Base-by-base conservation (phyloP, 306 rosid genomes). In the Luffa aegyptiaca region DNA sequence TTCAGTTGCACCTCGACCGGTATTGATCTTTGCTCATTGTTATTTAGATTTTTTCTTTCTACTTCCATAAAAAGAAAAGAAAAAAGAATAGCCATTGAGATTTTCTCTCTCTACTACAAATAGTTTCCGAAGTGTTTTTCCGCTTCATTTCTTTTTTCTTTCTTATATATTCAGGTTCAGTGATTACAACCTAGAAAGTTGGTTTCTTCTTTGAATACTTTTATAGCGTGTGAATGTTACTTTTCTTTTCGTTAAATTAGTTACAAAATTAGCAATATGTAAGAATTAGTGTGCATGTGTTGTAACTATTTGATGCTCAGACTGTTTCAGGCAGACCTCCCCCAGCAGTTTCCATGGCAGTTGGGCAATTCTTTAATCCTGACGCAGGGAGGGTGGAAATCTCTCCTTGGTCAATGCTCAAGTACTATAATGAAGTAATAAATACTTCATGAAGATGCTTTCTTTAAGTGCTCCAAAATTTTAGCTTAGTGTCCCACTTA, bases 1-100 rank as follows among this genome's bases (percentile, higher is more conserved):
- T 83, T 93, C 99, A 78, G 97, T 96, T 84, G 99, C 99, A 77
- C 99, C 99, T 82, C 98, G 97, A 85, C 99, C 91, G 97, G 99
- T 96, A 96, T 81, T 81, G 79, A 70, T 77, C 41, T 80, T 81
- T 65, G 21, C 33, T 77, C 73, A 58, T 68, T 52, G 69, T 79
- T 52, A 39, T 80, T 58, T 62, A 77, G 26, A 36, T 76, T 87
- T 80, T 78, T 39, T 35, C 76, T 31, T 86, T 18, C 57, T 39
- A 9, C 62, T 76, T 68, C 44, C 33, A 31, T 65, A 77, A 49
- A 69, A 21, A 20, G 33, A 75, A 36, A 0, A 33, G 78, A 21
- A 61, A 10, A 10, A 61, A 61, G 39, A 61, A 1, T 42, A 69
- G 76, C 20, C 62, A 33, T 74, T 17, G 4, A 7, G 61, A 35